Base-by-base conservation (phyloP, 352 stramenopile genomes). In the Globisporangium echinulatum region DNA sequence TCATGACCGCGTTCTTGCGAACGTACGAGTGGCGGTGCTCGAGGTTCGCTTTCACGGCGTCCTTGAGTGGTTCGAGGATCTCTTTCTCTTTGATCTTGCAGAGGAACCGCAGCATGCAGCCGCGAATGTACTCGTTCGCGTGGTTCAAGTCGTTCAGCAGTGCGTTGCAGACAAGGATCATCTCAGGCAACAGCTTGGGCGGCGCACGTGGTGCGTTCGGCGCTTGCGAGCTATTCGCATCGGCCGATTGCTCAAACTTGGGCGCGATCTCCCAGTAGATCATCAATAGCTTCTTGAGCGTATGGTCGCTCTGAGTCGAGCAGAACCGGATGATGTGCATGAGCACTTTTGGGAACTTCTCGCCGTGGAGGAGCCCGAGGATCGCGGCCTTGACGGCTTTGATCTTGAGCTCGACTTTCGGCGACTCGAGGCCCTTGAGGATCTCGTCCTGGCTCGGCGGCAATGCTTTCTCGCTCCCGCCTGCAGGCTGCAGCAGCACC, bases 261-360 rank as follows among this genome's bases (percentile, higher is more conserved):
- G 96, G 94, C 4, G 98, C 96, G 56, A 99, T 97, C 72, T 99
- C 97, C 96, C 96, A 99, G 75, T 99, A 99, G 56, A 99, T 82
- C 94, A 99, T 99, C 40, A 98, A 89, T 46, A 99, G 80, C 71
- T 99, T 99, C 79, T 99, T 99, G 49, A 99, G 82, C 67, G 97
- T 92, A 79, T 99, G 98, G 79, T 99, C 97, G 57, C 98, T 97
- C 52, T 98, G 97, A 58, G 98, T 99, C 59, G 98, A 98, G 78
- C 97, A 99, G 75, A 98, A 99, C 55, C 94, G 96, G 70, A 99
- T 99, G 56, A 99, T 98, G 75, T 98, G 97, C 97, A 99, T 99
- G 39, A 99, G 82, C 72, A 99, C 94, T 65, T 96, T 94, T 17
- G 96, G 96, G 82, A 99, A 96, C 62, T 97, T 91, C 72, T 99